phyloP scores from a whole-genome alignment of 169 alveolate genomes.

The Plasmodium ovale region DNA sequence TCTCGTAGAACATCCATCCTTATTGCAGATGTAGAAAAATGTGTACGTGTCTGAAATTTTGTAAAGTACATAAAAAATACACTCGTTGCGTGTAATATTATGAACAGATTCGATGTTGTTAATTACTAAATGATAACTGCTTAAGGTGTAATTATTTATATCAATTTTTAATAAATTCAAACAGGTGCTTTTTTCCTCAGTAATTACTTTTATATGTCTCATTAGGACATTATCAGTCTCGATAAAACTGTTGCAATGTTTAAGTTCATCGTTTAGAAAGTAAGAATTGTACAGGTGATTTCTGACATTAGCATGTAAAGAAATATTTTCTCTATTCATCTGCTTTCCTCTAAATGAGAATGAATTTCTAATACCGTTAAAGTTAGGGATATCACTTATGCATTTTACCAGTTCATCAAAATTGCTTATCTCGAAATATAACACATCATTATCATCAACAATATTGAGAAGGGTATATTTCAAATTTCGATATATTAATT shows the following conservation, averaged over 20 bases:
- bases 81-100: background rate
- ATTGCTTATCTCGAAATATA: constrained; percentile 18
- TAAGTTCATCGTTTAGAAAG: constrained; percentile 10
- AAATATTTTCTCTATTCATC: background rate
- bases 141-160: background rate
- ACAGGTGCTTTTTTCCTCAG: background rate
- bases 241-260: background rate
- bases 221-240: background rate
- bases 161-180: constrained; percentile 16
- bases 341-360: background rate
- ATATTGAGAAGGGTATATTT: constrained; percentile 36
- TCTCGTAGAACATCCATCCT: constrained; percentile 12
- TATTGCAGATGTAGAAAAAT: constrained; percentile 28
- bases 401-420: constrained; percentile 43
- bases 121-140: constrained; percentile 6
- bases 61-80: constrained; percentile 35
- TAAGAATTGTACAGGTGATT: constrained; percentile 5
- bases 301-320: background rate
- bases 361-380: background rate
- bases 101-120: constrained; percentile 22
- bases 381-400: background rate
- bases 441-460: constrained; percentile 12
- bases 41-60: constrained; percentile 52
- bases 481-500: constrained; percentile 29
- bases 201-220: constrained; percentile 7